phyloP scores from a whole-genome alignment of 2,329 filamentous ascomycete species.

The Teratosphaeria gauchensis region DNA sequence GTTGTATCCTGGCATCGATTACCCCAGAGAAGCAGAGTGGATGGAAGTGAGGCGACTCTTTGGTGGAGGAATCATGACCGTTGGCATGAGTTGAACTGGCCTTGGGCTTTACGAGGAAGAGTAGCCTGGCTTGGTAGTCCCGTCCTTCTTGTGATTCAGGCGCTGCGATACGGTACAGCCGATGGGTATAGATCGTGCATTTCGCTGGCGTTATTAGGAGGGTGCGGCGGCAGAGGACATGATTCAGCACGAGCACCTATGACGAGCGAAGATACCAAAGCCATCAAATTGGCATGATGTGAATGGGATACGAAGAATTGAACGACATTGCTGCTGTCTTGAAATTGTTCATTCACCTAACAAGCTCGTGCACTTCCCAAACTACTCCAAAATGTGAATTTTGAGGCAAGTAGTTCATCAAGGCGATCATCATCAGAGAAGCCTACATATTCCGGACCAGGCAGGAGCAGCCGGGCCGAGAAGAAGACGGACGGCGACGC shows the following conservation, averaged over 20 bases:
- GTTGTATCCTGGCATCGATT: slow-evolving; percentile 19
- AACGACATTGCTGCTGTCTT: neutral
- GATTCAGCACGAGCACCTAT: neutral
- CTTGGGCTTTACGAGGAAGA: neutral
- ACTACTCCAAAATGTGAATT: too few species aligned
- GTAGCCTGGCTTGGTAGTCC: neutral
- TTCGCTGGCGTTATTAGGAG: neutral
- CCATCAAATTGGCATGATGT: neutral
- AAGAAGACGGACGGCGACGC: neutral
- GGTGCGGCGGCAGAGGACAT: neutral
- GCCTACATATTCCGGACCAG: neutral
- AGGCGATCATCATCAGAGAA: neutral
- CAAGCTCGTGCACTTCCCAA: too few species aligned
- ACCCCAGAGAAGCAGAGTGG: slow-evolving; percentile 20
- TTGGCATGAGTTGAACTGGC: slow-evolving; percentile 14
- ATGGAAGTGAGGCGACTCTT: slow-evolving; percentile 21
- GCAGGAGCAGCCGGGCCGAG: neutral
- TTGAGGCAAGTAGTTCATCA: too few species aligned
- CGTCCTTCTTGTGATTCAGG: neutral
- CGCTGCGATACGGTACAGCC: neutral
- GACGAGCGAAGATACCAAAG: neutral
- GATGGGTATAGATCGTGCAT: neutral
- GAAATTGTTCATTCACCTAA: too few species aligned
- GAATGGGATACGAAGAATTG: neutral
- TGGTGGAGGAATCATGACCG: slow-evolving; percentile 21